These are phyloP conservation scores for Tephrocybe sp. DNA, from an alignment of 768 basidiomycete genomes.

Conservation along the genomic window DNA sequence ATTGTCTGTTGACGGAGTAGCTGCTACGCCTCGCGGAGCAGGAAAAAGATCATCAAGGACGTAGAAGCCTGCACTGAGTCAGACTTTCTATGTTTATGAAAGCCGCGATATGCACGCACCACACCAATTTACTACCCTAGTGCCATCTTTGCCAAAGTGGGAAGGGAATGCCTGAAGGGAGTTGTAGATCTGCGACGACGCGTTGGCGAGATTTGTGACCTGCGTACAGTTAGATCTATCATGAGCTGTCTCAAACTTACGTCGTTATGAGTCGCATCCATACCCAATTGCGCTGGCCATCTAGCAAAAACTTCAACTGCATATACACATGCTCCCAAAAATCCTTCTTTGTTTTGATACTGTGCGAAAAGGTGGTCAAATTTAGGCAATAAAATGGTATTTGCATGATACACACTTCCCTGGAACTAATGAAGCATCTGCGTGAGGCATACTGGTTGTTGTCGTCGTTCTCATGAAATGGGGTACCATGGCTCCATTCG, in stretches of 20 bases:
- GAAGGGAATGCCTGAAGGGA: conserved; percentile 66
- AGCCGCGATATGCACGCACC: conserved; percentile 54
- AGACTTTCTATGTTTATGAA: neutral
- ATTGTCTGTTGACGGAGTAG: conserved; percentile 16
- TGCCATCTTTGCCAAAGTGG: conserved; percentile 60
- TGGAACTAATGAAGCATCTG: conserved; percentile 78
- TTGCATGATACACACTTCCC: conserved; percentile 33
- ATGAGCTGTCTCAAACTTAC: neutral
- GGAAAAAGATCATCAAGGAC: conserved; percentile 67
- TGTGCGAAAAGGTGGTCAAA: conserved; percentile 12
- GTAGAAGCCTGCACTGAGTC: conserved; percentile 75
- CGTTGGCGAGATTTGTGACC: conserved; percentile 88
- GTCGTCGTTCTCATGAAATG: conserved; percentile 10
- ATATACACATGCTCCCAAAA: conserved; percentile 79
- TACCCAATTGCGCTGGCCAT: conserved; percentile 79
- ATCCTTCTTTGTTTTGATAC: conserved; percentile 68
- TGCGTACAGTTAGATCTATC: conserved; percentile 24
- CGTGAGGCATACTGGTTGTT: conserved; percentile 68
- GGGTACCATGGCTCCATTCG: too few relatives aligned
- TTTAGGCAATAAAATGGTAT: neutral
- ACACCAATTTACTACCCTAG: conserved; percentile 88
- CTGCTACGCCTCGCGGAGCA: conserved; percentile 26
- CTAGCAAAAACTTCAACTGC: conserved; percentile 63
- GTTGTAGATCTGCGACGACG: conserved; percentile 79
- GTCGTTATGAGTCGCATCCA: too few relatives aligned